Evolutionary conservation across 352 stramenopile genomes (phyloP), one percentile per base, ranked within the genome.

Genomic region (Phytophthora vignae): DNA sequence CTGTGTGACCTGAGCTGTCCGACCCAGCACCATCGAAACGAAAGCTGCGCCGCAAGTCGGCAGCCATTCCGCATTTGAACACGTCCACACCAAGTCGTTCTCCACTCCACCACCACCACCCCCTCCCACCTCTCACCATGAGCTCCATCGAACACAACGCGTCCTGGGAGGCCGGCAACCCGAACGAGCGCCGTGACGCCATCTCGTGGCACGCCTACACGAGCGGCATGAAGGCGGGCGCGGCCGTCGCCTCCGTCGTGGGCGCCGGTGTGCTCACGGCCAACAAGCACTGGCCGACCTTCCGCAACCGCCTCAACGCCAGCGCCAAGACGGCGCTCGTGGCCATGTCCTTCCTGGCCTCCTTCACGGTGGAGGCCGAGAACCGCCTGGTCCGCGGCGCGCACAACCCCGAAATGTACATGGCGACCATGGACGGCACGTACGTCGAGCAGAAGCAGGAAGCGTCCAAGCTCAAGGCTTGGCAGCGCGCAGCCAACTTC

Each of bases 291-390:
- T 91, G 50, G 74, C 71, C 77, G 15, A 74, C 69, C 54, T 94
- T 93, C 79, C 87, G 84, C 79, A 82, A 81, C 44, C 85, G 87
- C 2, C 54, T 94, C 36, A 86, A 84, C 49, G 60, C 77, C 29
- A 93, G 83, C 58, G 87, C 77, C 68, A 93, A 94, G 83, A 84
- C 74, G 38, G 83, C 77, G 36, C 66, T 94, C 52, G 81, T 90
- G 25, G 79, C 91, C 54, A 81, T 77, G 67, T 75, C 87, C 22
- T 77, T 77, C 22, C 58, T 94, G 25, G 87, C 74, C n/a, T 75
- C 79, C 17, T 94, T 94, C 72, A 78, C 81, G 27, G 73, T 93
- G 54, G 76, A 77, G 38, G 74, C 84, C 17, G 87, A 94, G 58
- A 83, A 76, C 61, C 77, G 81, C 14, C 63, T 94, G 11, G 67